Conservation (phyloP, 148 eudicot genomes). For the Camellia sinensis region DNA sequence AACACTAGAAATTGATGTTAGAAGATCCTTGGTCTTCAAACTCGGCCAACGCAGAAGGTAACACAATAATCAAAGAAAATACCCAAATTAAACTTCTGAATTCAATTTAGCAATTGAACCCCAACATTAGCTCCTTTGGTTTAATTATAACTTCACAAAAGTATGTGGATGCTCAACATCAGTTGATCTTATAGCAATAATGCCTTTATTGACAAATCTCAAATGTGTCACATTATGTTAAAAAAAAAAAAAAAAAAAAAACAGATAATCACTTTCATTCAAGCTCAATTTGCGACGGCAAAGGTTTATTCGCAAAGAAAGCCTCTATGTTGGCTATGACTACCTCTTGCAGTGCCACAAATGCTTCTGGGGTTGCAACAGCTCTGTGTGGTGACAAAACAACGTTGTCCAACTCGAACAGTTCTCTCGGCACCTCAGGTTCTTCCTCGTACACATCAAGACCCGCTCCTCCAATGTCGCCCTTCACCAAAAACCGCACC, state of each 20-base stretch:
- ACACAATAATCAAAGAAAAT: no score
- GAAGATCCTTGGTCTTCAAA: no score
- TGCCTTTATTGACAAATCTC: not conserved
- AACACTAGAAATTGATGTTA: no score
- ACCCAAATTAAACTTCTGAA: no score
- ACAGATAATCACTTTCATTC: constrained; percentile 11
- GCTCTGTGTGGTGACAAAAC: constrained; percentile 77
- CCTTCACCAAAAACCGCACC: constrained; percentile 48
- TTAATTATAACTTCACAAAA: not conserved
- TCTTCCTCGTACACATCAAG: constrained; percentile 82
- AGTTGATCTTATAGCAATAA: not conserved
- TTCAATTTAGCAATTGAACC: no score
- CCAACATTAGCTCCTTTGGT: not conserved
- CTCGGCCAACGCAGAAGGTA: no score
- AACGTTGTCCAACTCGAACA: constrained; percentile 63
- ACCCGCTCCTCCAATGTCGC: constrained; percentile 72
- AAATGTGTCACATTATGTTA: no score
- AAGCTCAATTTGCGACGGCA: constrained; percentile 36
- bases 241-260: no score
- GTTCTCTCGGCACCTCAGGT: constrained; percentile 67
- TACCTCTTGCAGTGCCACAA: constrained; percentile 37
- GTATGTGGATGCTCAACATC: not conserved
- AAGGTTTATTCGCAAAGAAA: constrained; percentile 68
- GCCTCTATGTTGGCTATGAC: constrained; percentile 53
- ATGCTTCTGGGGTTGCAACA: constrained; percentile 53